phyloP scores from a whole-genome alignment of 2,329 filamentous ascomycete species.

The Fusarium tjaetaba region DNA sequence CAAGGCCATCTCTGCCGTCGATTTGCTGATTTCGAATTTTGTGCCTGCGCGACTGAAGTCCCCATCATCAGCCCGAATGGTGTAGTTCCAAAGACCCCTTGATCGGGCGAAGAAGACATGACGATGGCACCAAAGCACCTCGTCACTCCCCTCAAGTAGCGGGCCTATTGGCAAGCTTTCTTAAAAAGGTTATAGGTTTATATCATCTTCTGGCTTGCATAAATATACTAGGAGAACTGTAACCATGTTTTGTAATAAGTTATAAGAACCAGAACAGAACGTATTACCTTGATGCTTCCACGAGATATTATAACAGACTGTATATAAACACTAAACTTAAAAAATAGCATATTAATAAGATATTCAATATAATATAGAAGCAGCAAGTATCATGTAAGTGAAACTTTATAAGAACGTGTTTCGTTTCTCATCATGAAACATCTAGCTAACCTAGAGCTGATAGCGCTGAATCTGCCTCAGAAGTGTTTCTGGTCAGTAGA shows the following conservation, averaged over 20 bases:
- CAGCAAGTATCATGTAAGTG: neutral
- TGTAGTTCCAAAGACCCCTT: too few species aligned
- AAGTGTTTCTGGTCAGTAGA: neutral
- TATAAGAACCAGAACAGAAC: neutral
- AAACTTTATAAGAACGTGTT: neutral
- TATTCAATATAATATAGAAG: neutral
- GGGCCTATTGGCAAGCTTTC: too few species aligned
- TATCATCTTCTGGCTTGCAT: neutral
- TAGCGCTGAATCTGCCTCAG: neutral
- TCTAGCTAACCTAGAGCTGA: neutral
- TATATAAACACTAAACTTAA: neutral
- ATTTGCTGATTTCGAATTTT: too few species aligned
- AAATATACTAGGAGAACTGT: neutral
- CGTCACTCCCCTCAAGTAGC: too few species aligned
- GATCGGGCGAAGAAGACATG: too few species aligned
- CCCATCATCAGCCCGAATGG: too few species aligned
- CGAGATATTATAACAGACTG: too few species aligned
- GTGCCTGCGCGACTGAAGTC: too few species aligned
- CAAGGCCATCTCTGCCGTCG: too few species aligned
- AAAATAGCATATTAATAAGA: accelerated
- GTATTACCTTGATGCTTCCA: neutral
- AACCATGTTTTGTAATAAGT: neutral
- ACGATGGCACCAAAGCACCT: too few species aligned
- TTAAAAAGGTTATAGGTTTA: neutral
- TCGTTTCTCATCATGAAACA: neutral